Conservation (phyloP, 2,329 filamentous ascomycete species). For the Hirsutella minnesotensis region DNA sequence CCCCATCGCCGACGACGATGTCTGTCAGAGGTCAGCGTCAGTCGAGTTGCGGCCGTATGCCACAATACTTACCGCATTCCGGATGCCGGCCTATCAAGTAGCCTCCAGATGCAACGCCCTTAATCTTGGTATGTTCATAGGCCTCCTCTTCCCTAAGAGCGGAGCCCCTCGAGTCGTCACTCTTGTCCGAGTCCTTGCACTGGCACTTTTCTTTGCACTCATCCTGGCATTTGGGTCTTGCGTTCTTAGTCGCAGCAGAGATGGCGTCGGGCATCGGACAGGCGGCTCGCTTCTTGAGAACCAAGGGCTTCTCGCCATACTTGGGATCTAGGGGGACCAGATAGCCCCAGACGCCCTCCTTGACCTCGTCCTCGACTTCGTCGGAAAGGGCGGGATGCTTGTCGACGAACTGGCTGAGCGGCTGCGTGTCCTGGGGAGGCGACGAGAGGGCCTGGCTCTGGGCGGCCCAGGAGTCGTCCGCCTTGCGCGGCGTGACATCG, state of each 20-base stretch:
- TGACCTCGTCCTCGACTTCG: conserved; percentile 72
- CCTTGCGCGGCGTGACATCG: conserved; percentile 39
- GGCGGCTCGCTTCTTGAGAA: conserved; percentile 60
- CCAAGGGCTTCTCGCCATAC: conserved; percentile 52
- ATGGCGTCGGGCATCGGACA: conserved; percentile 50
- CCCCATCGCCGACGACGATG: conserved; percentile 61
- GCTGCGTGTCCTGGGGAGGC: conserved; percentile 52
- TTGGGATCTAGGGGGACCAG: conserved; percentile 68
- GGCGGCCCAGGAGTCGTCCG: conserved; percentile 30
- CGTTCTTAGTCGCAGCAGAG: conserved; percentile 16
- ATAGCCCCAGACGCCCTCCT: conserved; percentile 92
- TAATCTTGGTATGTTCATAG: conserved; percentile 50
- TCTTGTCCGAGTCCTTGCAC: conserved; percentile 24
- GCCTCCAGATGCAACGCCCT: conserved; percentile 59
- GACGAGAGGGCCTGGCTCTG: conserved; percentile 36
- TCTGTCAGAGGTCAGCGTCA: conserved; percentile 27
- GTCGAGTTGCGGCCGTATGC: background rate
- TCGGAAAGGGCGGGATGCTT: conserved; percentile 61
- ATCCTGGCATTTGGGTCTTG: too few relatives aligned
- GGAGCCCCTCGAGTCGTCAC: conserved; percentile 30
- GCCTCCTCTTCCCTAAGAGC: conserved; percentile 42
- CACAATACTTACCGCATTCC: conserved; percentile 64
- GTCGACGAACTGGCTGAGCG: conserved; percentile 62
- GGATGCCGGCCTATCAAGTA: conserved; percentile 88
- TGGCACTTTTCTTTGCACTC: background rate